Conservation (phyloP, 495 filamentous ascomycete species). For the Aspergillus coremiiformis region DNA sequence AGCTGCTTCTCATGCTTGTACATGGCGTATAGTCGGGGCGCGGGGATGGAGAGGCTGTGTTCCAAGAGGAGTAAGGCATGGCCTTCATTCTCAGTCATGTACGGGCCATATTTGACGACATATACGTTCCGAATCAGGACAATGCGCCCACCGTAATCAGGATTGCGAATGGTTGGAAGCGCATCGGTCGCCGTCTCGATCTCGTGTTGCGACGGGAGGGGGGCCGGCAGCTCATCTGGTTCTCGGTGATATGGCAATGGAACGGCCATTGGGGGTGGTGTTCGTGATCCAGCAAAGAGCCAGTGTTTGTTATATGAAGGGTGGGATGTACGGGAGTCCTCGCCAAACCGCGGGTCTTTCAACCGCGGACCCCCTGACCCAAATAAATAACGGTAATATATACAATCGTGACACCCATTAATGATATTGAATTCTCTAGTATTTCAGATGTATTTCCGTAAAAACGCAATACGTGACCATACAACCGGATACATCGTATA, state of each 20-base stretch:
- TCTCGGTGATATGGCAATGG: constrained; percentile 15
- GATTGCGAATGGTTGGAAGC: constrained; percentile 9
- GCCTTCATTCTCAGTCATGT: constrained; percentile 13
- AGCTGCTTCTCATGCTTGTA: constrained; percentile 8
- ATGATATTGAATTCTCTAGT: no score
- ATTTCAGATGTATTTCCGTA: no score
- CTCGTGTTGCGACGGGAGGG: constrained; percentile 18
- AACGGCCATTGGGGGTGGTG: not conserved
- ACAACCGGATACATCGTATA: no score
- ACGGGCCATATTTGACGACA: constrained; percentile 16
- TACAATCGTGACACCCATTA: no score
- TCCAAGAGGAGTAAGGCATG: constrained; percentile 14
- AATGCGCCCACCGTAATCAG: constrained; percentile 11
- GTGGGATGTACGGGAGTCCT: no score
- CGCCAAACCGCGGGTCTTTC: no score
- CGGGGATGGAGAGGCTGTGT: constrained; percentile 11
- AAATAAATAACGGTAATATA: no score
- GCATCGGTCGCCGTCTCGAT: constrained; percentile 14
- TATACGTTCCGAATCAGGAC: constrained; percentile 13
- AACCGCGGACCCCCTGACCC: no score
- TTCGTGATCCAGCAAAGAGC: no score
- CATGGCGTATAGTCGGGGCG: constrained; percentile 17
- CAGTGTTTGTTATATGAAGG: no score
- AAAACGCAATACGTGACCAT: no score
- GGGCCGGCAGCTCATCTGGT: constrained; percentile 11